Evolutionary conservation across 2,329 filamentous ascomycete species (phyloP), one percentile per base, ranked within the genome.

Genomic region (Diaporthe velutina): DNA sequence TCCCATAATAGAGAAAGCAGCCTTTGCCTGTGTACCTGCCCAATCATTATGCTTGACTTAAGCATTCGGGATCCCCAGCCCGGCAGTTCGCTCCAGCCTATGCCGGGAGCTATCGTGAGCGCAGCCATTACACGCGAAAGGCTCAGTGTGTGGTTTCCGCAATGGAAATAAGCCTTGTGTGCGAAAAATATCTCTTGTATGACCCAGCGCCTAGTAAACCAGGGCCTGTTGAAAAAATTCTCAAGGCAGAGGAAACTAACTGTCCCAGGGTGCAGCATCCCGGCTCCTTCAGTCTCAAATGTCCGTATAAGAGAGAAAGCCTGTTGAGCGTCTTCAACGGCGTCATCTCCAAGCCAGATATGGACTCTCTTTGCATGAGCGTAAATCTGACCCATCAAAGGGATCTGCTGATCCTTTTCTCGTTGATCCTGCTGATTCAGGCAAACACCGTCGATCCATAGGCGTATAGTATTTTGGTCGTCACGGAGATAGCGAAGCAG

Each of bases 321-420:
- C n/a, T 19, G 25, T 48, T 15, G 28, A n/a, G 40, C 60, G 5
- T 50, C 25, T 13, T 33, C 28, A 10, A 15, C 15, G 15, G 48
- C 40, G 10, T 66, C 42, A 8, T n/a, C 40, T 0, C 60, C 60
- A 3, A 66, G 40, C 60, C 60, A 66, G 40, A 66, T 50, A 33
- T 66, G 60, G 17, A 66, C 60, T n/a, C 17, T 22, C 0, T 35
- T 48, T 8, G 60, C 60, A 50, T n/a, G 2, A 5, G 9, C 28
- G 42, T 66, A 66, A n/a, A 66, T 66, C 10, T 33, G 60, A 17
- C 28, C n/a, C 60, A 66, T 66, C 19, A 66, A 17, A 13, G 60
- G 60, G n/a, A 66, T 8, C 2, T 66, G 42, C 4, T 35, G 9
- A 15, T 35, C 40, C 42, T 33, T 33, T 30, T 66, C 25, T 13